phyloP scores from a whole-genome alignment of 192 early-diverging fungal genomes.

The Backusella morwellensis region DNA sequence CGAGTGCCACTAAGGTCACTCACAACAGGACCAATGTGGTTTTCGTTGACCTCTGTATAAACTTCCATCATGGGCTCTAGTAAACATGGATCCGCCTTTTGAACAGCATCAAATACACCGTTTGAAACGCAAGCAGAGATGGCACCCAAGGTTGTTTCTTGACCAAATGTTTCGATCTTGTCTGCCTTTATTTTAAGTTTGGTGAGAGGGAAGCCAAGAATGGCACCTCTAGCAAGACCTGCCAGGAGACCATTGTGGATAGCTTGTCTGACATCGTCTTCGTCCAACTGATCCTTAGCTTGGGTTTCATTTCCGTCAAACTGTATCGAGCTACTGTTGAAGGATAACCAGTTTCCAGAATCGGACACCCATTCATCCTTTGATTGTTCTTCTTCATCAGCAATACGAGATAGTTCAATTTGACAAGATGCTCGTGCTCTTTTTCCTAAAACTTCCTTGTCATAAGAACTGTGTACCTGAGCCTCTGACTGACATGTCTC shows the following conservation, averaged over 20 bases:
- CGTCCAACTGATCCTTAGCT: constrained; percentile 13
- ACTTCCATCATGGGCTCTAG: constrained; percentile 88
- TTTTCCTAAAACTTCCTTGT: constrained; percentile 73
- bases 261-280: constrained; percentile 42
- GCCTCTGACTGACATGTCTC: constrained; percentile 60
- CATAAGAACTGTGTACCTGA: constrained; percentile 49
- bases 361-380: constrained; percentile 24
- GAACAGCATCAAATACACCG: constrained; percentile 57
- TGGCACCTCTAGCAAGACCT: constrained; percentile 70
- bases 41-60: constrained; percentile 62
- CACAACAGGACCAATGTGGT: constrained; percentile 73
- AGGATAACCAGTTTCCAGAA: constrained; percentile 41
- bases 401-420: constrained; percentile 52
- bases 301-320: neutral
- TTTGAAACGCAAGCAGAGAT: constrained; percentile 64
- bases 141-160: constrained; percentile 55
- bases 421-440: constrained; percentile 53
- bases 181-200: constrained; percentile 54
- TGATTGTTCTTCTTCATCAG: constrained; percentile 29
- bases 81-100: constrained; percentile 39
- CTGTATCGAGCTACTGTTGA: constrained; percentile 17
- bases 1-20: constrained; percentile 79
- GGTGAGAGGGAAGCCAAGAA: constrained; percentile 77
- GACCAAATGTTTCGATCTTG: constrained; percentile 53
- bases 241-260: constrained; percentile 64